Percentiles rank a stretch among this genome's conserved stretches.
Evolutionary conservation across 495 filamentous ascomycete genomes (phyloP).

Genomic region (Penicillium malachiteum): DNA sequence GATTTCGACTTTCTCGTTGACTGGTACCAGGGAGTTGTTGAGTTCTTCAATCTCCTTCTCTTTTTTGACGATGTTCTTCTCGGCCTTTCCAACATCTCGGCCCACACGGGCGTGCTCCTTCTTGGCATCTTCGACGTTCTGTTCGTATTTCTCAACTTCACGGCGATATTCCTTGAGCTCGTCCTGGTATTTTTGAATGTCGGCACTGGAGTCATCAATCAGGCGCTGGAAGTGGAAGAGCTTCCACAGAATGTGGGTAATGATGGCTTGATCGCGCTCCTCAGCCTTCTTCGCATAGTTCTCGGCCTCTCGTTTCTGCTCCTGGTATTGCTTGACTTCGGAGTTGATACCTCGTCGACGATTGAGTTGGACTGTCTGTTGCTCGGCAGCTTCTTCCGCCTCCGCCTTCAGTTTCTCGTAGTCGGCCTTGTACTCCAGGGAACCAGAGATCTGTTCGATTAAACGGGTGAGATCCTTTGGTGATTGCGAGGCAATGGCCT

Average conservation of each 20-base stretch:
- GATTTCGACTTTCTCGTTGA: conserved; percentile 90
- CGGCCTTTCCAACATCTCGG: conserved; percentile 77
- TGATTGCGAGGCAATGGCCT: conserved; percentile 93
- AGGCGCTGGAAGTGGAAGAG: conserved; percentile 91
- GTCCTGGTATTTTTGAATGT: conserved; percentile 93
- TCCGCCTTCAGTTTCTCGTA: conserved; percentile 87
- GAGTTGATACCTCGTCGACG: conserved; percentile 92
- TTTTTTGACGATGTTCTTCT: conserved; percentile 77
- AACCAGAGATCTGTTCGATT: conserved; percentile 97
- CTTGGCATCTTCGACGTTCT: conserved; percentile 80
- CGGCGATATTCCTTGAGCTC: conserved; percentile 92
- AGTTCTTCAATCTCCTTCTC: conserved; percentile 87
- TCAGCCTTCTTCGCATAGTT: conserved; percentile 84
- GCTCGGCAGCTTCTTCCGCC: conserved; percentile 81
- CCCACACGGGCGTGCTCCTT: conserved; percentile 75
- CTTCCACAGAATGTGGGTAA: conserved; percentile 96
- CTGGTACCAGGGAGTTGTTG: conserved; percentile 80
- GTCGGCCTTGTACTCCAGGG: conserved; percentile 90
- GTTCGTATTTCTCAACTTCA: conserved; percentile 81
- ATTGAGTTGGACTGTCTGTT: conserved; percentile 81
- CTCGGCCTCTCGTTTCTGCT: conserved; percentile 95
- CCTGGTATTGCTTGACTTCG: conserved; percentile 95
- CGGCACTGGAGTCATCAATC: conserved; percentile 86
- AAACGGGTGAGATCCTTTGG: conserved; percentile 90
- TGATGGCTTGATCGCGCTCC: conserved; percentile 87